These are phyloP conservation scores for Tolypocladium pustulatum DNA, from an alignment of 2,329 filamentous ascomycete genomes.

Conservation along the genomic window DNA sequence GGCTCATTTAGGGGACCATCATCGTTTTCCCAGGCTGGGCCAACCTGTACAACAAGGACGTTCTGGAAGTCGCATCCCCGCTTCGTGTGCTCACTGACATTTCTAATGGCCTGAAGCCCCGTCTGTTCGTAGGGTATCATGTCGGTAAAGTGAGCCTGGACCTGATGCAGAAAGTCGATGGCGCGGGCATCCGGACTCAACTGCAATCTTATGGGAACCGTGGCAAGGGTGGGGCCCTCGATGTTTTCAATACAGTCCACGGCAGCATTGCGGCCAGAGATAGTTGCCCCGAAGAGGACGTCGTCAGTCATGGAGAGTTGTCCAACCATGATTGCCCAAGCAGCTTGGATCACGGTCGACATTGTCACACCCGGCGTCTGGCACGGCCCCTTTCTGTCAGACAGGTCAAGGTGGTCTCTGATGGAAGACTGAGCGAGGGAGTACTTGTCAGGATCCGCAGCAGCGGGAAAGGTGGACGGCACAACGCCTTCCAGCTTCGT, in stretches of 20 bases:
- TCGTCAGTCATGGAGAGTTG: slow-evolving; percentile 7
- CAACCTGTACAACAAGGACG: neutral
- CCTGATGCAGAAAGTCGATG: slow-evolving; percentile 7
- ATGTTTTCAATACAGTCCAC: slow-evolving; percentile 14
- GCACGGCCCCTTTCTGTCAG: neutral
- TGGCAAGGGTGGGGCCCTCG: slow-evolving; percentile 16
- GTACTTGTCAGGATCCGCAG: neutral
- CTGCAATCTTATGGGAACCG: slow-evolving; percentile 12
- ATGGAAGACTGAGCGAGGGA: neutral
- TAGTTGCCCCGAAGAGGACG: slow-evolving; percentile 14
- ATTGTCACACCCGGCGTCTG: slow-evolving; percentile 1
- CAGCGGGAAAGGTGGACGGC: neutral
- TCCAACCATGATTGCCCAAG: slow-evolving; percentile 12
- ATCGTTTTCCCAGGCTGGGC: neutral
- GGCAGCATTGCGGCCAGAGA: slow-evolving; percentile 15
- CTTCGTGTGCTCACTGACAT: neutral
- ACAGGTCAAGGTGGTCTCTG: neutral
- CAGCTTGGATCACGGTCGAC: slow-evolving; percentile 10
- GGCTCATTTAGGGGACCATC: neutral
- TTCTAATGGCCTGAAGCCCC: neutral
- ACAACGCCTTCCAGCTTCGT: neutral
- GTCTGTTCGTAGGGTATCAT: slow-evolving; percentile 7
- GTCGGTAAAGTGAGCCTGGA: slow-evolving; percentile 9
- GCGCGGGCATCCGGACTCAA: slow-evolving; percentile 2
- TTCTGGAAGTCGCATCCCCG: slow-evolving; percentile 1